Conservation (phyloP, 2,329 filamentous ascomycete species). For the Trichophyton equinum region DNA sequence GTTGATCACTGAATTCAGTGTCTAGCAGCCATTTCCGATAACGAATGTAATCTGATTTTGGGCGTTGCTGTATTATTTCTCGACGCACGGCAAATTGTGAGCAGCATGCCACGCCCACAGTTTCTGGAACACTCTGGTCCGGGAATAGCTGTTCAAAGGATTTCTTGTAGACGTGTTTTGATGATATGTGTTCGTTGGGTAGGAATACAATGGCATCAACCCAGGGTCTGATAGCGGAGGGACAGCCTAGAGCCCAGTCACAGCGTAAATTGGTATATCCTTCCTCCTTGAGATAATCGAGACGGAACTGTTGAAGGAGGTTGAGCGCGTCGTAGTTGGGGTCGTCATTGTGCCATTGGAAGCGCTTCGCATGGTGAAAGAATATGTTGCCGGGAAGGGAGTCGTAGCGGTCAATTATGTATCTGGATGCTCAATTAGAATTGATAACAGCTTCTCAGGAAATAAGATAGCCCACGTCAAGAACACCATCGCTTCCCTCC, state of each 20-base stretch:
- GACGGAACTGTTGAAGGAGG: slow-evolving; percentile 40
- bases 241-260: slow-evolving; percentile 46
- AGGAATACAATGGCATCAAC: slow-evolving; percentile 32
- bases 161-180: slow-evolving; percentile 25
- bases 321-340: slow-evolving; percentile 39
- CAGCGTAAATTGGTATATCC: slow-evolving; percentile 52
- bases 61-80: slow-evolving; percentile 43
- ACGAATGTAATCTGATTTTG: slow-evolving; percentile 42
- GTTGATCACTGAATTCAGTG: slow-evolving; percentile 42
- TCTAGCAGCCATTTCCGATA: slow-evolving; percentile 49
- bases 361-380: slow-evolving; percentile 47
- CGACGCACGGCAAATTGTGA: slow-evolving; percentile 51
- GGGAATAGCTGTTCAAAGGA: slow-evolving; percentile 39
- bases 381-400: slow-evolving; percentile 45
- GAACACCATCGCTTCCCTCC: slow-evolving; percentile 51
- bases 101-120: slow-evolving; percentile 50
- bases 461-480: slow-evolving; percentile 31
- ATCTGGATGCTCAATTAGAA: slow-evolving; percentile 20
- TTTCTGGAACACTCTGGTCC: slow-evolving; percentile 32
- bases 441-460: neutral
- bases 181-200: slow-evolving; percentile 30
- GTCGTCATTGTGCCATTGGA: slow-evolving; percentile 48
- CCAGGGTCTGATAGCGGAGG: slow-evolving; percentile 44
- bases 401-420: slow-evolving; percentile 51
- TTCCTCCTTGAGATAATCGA: slow-evolving; percentile 38